These are phyloP conservation scores for Miscanthus lutarioriparius DNA, from an alignment of 176 grass and related monocot species.

Conservation along the genomic window DNA sequence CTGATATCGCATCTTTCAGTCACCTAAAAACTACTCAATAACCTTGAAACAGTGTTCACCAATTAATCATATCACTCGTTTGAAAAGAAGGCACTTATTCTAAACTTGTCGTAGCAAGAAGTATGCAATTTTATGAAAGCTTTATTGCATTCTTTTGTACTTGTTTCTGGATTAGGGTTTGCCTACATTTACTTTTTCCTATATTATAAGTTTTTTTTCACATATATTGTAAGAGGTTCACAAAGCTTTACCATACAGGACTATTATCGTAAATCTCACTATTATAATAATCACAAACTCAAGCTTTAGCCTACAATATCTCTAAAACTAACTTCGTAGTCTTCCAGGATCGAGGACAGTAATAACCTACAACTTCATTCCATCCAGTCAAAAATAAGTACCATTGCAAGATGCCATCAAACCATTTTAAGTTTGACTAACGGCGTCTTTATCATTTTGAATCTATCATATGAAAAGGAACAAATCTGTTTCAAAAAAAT, in stretches of 20 bases:
- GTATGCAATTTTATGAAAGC: background rate
- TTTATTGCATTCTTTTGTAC: background rate
- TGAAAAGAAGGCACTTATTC: background rate
- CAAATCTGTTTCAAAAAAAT: background rate
- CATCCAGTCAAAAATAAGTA: background rate
- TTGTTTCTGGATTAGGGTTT: background rate
- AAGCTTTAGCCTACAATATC: background rate
- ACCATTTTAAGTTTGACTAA: background rate
- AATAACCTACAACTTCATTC: background rate
- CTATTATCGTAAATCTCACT: background rate
- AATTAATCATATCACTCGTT: background rate
- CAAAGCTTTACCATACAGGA: background rate
- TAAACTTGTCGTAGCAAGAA: background rate
- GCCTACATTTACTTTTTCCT: background rate
- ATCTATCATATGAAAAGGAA: background rate
- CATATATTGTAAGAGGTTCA: background rate
- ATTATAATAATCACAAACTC: background rate
- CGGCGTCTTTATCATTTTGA: background rate
- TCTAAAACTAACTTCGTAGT: background rate
- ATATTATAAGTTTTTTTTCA: background rate
- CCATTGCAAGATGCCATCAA: background rate
- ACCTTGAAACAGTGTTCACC: background rate
- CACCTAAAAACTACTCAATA: background rate
- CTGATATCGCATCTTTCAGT: background rate
- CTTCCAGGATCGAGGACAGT: background rate